Conservation (phyloP, 306 rosid species). For the Fragaria vesca region DNA sequence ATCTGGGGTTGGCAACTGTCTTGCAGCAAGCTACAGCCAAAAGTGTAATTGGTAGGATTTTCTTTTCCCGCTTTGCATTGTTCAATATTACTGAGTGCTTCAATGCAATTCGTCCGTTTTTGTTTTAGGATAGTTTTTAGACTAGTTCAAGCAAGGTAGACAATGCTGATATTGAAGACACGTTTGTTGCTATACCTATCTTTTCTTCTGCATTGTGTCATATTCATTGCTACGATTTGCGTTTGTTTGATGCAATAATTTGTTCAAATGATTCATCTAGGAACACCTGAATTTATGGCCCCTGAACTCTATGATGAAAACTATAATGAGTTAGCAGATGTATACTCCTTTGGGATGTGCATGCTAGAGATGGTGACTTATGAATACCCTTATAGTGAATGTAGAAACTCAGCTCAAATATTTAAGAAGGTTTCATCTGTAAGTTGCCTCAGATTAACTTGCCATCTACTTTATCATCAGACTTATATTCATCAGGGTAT, state of each 20-base stretch:
- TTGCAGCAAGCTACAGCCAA: slow-evolving; percentile 42
- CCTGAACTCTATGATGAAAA: slow-evolving; percentile 53
- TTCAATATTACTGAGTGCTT: not conserved
- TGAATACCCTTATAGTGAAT: slow-evolving; percentile 51
- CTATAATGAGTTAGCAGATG: slow-evolving; percentile 49
- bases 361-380: slow-evolving; percentile 52
- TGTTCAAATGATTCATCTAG: slow-evolving; percentile 21
- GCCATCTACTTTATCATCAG: not conserved
- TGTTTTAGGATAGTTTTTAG: not conserved
- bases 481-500: not conserved
- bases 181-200: not conserved
- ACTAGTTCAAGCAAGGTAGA: not conserved
- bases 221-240: not conserved
- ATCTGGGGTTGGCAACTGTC: slow-evolving; percentile 46
- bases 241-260: not conserved
- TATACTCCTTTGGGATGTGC: slow-evolving; percentile 56
- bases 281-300: slow-evolving; percentile 61
- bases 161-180: not conserved
- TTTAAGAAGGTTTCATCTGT: slow-evolving; percentile 58
- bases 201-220: not conserved
- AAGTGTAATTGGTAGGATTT: slow-evolving; percentile 38
- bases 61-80: not conserved
- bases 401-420: slow-evolving; percentile 51
- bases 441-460: slow-evolving; percentile 17
- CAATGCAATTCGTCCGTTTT: no score